phyloP scores from a whole-genome alignment of 2,329 filamentous ascomycete species.

The Cordyceps cicadae region DNA sequence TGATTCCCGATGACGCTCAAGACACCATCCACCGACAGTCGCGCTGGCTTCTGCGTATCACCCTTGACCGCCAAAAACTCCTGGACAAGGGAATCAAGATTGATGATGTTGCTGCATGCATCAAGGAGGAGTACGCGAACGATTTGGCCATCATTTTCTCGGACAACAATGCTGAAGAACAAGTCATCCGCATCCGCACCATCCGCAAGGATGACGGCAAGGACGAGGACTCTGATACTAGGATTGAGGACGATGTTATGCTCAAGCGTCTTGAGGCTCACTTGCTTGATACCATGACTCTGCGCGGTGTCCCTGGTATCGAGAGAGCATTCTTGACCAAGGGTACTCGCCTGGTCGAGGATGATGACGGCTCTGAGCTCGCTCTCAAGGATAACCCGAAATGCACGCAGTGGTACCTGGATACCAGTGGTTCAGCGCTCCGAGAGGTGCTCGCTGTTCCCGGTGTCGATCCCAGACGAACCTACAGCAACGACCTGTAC shows the following conservation, averaged over 20 bases:
- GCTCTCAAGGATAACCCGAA: slow-evolving; percentile 63
- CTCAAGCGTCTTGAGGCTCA: slow-evolving; percentile 87
- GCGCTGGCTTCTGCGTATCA: slow-evolving; percentile 89
- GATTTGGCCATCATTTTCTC: slow-evolving; percentile 92
- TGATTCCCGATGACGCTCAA: slow-evolving; percentile 72
- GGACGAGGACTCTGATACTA: slow-evolving; percentile 55
- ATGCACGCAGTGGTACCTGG: slow-evolving; percentile 91
- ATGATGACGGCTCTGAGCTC: slow-evolving; percentile 62
- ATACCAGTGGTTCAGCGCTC: slow-evolving; percentile 85
- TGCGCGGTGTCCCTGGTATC: slow-evolving; percentile 83
- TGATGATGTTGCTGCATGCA: slow-evolving; percentile 79
- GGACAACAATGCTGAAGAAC: slow-evolving; percentile 94
- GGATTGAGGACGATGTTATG: slow-evolving; percentile 80
- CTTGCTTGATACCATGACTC: slow-evolving; percentile 79
- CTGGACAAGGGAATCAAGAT: slow-evolving; percentile 90
- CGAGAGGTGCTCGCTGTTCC: slow-evolving; percentile 76
- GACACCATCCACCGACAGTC: slow-evolving; percentile 66
- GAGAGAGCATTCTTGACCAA: slow-evolving; percentile 90
- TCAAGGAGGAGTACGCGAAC: slow-evolving; percentile 79
- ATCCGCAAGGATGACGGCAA: slow-evolving; percentile 62
- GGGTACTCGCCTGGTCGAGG: slow-evolving; percentile 59
- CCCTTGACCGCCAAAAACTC: slow-evolving; percentile 86
- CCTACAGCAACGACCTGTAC: slow-evolving; percentile 91
- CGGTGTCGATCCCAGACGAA: slow-evolving; percentile 77
- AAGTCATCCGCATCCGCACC: slow-evolving; percentile 86